A percentile compares a stretch with the other conserved stretches of the same genome.
Evolutionary conservation across 148 eudicot species (phyloP).

Genomic region (Rhododendron henanense): DNA sequence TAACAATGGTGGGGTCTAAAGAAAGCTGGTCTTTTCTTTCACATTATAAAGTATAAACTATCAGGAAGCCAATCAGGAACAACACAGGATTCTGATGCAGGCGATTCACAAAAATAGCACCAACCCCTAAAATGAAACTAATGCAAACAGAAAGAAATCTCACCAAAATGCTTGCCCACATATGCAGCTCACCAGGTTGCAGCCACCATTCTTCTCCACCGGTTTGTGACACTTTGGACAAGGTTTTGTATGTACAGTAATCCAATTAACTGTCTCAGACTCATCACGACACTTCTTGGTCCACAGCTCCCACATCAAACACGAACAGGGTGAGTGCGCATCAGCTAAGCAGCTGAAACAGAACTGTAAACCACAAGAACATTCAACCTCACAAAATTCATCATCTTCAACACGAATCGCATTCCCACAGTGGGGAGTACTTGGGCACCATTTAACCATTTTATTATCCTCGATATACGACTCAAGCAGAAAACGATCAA

Average conservation of each 20-base stretch:
- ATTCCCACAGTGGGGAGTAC: conserved; percentile 79
- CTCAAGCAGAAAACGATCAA: conserved; percentile 68
- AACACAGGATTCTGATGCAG: conserved; percentile 1
- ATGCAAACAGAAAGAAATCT: conserved; percentile 15
- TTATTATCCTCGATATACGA: conserved; percentile 79
- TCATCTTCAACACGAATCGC: conserved; percentile 67
- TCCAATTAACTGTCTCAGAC: conserved; percentile 68
- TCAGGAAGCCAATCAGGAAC: background rate
- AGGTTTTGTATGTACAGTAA: conserved; percentile 54
- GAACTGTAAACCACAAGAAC: conserved; percentile 70
- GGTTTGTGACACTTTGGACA: conserved; percentile 73
- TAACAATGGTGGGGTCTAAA: background rate
- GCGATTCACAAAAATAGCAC: background rate
- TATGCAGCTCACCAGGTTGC: conserved; percentile 61
- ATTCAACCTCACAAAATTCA: conserved; percentile 60
- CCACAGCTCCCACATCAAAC: conserved; percentile 79
- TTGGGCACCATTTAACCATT: conserved; percentile 79
- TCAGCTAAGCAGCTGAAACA: conserved; percentile 69
- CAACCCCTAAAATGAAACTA: conserved; percentile 1
- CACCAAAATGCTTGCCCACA: conserved; percentile 76
- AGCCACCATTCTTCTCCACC: conserved; percentile 81
- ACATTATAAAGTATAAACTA: background rate
- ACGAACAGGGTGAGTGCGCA: conserved; percentile 84
- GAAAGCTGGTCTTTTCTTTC: background rate
- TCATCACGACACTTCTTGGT: conserved; percentile 60